Percentiles rank a stretch among this genome's conserved stretches.
Evolutionary conservation across 768 basidiomycete species (phyloP).

Genomic region (Suillus decipiens): DNA sequence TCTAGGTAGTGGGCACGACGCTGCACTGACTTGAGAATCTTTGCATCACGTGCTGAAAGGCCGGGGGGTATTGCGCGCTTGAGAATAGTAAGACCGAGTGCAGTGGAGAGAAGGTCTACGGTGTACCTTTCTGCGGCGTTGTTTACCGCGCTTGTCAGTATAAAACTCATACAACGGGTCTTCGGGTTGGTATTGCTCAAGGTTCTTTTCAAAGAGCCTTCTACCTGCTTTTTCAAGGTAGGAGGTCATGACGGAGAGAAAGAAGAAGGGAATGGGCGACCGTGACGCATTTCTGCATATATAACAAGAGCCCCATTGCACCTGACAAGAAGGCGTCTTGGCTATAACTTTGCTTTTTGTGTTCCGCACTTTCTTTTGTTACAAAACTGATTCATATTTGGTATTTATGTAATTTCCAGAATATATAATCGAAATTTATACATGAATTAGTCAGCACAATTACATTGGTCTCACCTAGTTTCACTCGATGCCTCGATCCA

Average conservation of each 20-base stretch:
- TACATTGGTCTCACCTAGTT: neutral
- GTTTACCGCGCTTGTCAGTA: slow-evolving; percentile 30
- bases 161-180: slow-evolving; percentile 70
- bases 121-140: slow-evolving; percentile 39
- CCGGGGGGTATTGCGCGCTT: slow-evolving; percentile 76
- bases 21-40: slow-evolving; percentile 74
- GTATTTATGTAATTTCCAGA: neutral
- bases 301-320: slow-evolving; percentile 8
- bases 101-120: slow-evolving; percentile 32
- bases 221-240: slow-evolving; percentile 49
- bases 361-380: neutral
- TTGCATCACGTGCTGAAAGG: slow-evolving; percentile 71
- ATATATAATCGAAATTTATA: neutral
- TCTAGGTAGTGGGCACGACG: slow-evolving; percentile 83
- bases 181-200: slow-evolving; percentile 65
- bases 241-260: slow-evolving; percentile 23
- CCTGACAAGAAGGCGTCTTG: neutral
- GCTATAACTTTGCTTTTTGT: neutral
- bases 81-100: slow-evolving; percentile 33
- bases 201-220: slow-evolving; percentile 62
- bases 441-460: neutral
- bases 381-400: neutral
- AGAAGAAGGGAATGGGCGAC: neutral
- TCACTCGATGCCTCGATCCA: slow-evolving; percentile 12
- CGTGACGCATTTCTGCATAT: neutral